phyloP scores from a whole-genome alignment of 1,284 basidiomycete genomes.

The Trametes sp. region DNA sequence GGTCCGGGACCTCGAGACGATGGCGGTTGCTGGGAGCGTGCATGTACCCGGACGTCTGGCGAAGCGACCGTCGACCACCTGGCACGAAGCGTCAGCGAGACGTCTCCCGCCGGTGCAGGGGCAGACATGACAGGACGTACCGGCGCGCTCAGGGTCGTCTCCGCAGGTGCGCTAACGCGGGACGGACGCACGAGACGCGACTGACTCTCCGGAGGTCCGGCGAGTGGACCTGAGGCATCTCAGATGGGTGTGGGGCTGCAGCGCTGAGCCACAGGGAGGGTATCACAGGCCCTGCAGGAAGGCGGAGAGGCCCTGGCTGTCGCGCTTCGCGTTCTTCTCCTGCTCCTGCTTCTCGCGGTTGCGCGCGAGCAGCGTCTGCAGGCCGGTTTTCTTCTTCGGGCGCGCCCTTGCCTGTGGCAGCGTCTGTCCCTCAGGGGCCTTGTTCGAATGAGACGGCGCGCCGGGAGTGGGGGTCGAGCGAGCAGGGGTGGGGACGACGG shows the following conservation, averaged over 20 bases:
- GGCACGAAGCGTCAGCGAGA: not conserved
- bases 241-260: not conserved
- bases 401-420: constrained; percentile 39
- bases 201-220: not conserved
- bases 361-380: constrained; percentile 68
- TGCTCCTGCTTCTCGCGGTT: constrained; percentile 59
- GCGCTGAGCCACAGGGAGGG: no score
- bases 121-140: constrained; percentile 1
- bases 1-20: not conserved
- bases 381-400: constrained; percentile 53
- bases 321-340: constrained; percentile 46
- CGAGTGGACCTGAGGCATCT: not conserved
- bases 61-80: not conserved
- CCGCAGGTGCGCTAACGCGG: not conserved
- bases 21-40: not conserved
- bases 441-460: constrained; percentile 8
- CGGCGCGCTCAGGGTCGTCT: not conserved
- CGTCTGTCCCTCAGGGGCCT: not conserved
- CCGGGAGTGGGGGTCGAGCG: constrained; percentile 8
- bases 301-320: constrained; percentile 51
- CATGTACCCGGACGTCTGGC: not conserved
- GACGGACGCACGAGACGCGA: not conserved
- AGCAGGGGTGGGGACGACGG: constrained; percentile 5
- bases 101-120: not conserved
- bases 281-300: constrained; percentile 52